Base-by-base conservation (phyloP, 2,329 filamentous ascomycete genomes). In the Alternaria viburni region DNA sequence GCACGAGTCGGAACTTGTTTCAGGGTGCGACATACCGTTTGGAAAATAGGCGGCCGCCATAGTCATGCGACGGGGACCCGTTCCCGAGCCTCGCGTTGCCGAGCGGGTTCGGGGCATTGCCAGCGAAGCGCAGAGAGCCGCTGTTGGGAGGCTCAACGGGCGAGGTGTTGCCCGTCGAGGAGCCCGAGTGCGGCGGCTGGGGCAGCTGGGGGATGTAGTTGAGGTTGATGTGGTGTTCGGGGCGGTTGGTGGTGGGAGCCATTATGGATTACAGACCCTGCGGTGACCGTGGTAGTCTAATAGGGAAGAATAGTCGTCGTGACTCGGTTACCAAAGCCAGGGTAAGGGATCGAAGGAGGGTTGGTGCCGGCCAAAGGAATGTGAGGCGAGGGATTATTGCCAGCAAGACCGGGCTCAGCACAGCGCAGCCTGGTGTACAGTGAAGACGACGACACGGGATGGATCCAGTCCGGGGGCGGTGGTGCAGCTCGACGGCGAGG, bases 31-130 rank as follows among this genome's bases (percentile, higher is more conserved):
- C 89, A 77, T 88, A 97, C 93, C 96, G 90, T 85, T 98, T 98
- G 67, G 93, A 93, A 82, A 92, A 97, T 64, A 98, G 85, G 74
- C 95, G 88, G 78, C 90, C 71, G 63, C 77, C 89, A 77, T 93
- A 88, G 71, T 98, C 96, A 84, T 97, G 94, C 82, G 94, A 97
- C 75, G 96, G 96, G 86, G 96, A 99, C 80, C 94, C 94, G 85
- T 93, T 90, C 85, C 94, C 93, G 77, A 95, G 91, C 84, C 95
- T 85, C 70, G 85, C 84, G 75, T 82, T 81, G 62, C 81, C 81
- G 65, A 83, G 75, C 59, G 79, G 79, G 63, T 80, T 89, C 51
- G 90, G 84, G 66, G 91, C 83, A 62, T 89, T 89, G 77, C 95
- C 92, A 21, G 92, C 88, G 69, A 92, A 91, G 81, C 93, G 89